Conservation (phyloP, 208 protist species). For the Trypanosoma conorhini region DNA sequence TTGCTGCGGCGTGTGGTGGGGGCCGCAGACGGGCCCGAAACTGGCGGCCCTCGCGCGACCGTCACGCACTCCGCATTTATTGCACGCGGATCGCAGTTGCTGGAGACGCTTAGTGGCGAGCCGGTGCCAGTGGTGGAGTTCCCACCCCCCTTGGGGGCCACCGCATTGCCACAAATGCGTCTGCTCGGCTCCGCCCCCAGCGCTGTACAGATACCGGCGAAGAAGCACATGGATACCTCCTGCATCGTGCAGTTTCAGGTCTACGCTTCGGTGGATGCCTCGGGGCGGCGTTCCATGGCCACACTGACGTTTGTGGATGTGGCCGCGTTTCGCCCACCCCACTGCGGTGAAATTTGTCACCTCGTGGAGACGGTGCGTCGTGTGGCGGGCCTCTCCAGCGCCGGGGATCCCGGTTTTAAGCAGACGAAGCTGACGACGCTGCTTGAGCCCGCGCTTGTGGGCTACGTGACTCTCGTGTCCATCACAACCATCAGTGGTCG, state of each 20-base stretch:
- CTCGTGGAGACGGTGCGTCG: slow-evolving; percentile 69
- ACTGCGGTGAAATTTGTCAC: slow-evolving; percentile 68
- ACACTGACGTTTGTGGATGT: slow-evolving; percentile 90
- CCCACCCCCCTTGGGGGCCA: slow-evolving; percentile 68
- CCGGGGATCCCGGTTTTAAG: slow-evolving; percentile 63
- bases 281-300: slow-evolving; percentile 72
- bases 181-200: slow-evolving; percentile 52
- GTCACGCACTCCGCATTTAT: slow-evolving; percentile 85
- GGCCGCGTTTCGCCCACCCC: slow-evolving; percentile 60
- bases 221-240: slow-evolving; percentile 75
- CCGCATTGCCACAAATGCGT: slow-evolving; percentile 71
- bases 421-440: slow-evolving; percentile 73
- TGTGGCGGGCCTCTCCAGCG: slow-evolving; percentile 49
- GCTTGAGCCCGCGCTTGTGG: slow-evolving; percentile 73
- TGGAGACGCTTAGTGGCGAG: slow-evolving; percentile 58
- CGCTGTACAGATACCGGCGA: slow-evolving; percentile 65
- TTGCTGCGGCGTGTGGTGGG: slow-evolving; percentile 30
- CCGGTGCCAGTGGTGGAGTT: slow-evolving; percentile 70
- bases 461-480: slow-evolving; percentile 80
- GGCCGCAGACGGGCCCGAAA: slow-evolving; percentile 4
- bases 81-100: slow-evolving; percentile 57
- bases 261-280: slow-evolving; percentile 71
- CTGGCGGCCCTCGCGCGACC: slow-evolving; percentile 31
- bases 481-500: slow-evolving; percentile 83
- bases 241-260: slow-evolving; percentile 89